These are phyloP conservation scores for Xenoacremonium recifei DNA, from an alignment of 2,329 filamentous ascomycete species.

Conservation along the genomic window DNA sequence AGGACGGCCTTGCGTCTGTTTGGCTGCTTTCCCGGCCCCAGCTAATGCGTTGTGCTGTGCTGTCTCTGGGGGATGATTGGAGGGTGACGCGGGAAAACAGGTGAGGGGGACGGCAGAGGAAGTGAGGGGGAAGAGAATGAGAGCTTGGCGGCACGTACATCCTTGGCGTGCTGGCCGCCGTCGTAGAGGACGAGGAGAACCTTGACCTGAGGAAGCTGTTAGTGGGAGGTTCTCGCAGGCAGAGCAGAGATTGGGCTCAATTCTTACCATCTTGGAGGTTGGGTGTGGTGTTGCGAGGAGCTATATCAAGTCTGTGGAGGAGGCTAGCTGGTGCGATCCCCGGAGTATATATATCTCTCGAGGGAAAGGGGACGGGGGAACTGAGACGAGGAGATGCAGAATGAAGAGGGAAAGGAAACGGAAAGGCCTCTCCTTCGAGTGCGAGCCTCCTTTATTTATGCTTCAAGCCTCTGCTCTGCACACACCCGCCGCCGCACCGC, in stretches of 20 bases:
- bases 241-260: conserved; percentile 3
- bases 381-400: conserved; percentile 11
- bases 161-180: conserved; percentile 81
- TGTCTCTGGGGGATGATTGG: conserved; percentile 14
- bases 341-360: too few species aligned
- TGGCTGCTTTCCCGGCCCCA: too few species aligned
- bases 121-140: conserved; percentile 1
- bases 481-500: too few species aligned
- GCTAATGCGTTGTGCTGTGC: conserved; percentile 6
- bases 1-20: too few species aligned
- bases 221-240: conserved; percentile 14
- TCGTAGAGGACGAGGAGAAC: conserved; percentile 94
- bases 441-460: conserved; percentile 25
- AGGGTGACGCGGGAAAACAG: conserved; percentile 11
- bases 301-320: not conserved
- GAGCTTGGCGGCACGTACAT: conserved; percentile 53
- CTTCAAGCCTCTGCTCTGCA: conserved; percentile 16
- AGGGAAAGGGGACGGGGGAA: conserved; percentile 7
- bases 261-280: conserved; percentile 29
- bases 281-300: conserved; percentile 9
- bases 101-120: conserved; percentile 4
- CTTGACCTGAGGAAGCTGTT: conserved; percentile 68
- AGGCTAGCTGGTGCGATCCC: not conserved
- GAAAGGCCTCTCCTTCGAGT: too few species aligned
- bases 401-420: conserved; percentile 8